Conservation (phyloP, 345 rosid species). For the Eutrema japonicum region DNA sequence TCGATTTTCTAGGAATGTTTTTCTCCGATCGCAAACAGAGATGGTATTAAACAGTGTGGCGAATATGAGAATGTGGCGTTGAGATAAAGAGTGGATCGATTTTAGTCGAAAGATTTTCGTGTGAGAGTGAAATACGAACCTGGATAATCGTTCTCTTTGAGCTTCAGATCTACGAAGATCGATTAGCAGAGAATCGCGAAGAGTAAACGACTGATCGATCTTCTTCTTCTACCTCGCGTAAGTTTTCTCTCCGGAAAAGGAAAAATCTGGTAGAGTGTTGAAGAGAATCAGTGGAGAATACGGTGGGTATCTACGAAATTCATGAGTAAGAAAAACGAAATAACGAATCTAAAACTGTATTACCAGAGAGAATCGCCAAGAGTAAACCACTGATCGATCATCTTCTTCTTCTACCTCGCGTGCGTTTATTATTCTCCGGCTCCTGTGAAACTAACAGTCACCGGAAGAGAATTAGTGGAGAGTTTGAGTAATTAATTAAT, state of each 20-base stretch:
- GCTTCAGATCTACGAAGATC: background rate
- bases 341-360: too few species aligned
- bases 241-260: background rate
- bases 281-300: background rate
- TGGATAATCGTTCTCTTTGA: background rate
- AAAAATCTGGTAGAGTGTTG: background rate
- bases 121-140: background rate
- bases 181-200: background rate
- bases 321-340: too few species aligned
- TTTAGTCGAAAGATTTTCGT: background rate
- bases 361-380: background rate
- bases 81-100: background rate
- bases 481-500: background rate
- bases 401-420: background rate
- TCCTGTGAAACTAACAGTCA: slow-evolving; percentile 3
- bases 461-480: background rate
- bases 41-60: background rate
- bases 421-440: background rate
- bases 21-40: background rate
- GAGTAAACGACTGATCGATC: background rate
- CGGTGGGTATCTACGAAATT: too few species aligned
- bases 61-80: background rate
- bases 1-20: background rate
- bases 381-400: background rate
- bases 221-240: background rate